A percentile compares a stretch with the other conserved stretches of the same genome.
phyloP scores from a whole-genome alignment of 73 alveolate genomes.

The Paramecium pentaurelia region DNA sequence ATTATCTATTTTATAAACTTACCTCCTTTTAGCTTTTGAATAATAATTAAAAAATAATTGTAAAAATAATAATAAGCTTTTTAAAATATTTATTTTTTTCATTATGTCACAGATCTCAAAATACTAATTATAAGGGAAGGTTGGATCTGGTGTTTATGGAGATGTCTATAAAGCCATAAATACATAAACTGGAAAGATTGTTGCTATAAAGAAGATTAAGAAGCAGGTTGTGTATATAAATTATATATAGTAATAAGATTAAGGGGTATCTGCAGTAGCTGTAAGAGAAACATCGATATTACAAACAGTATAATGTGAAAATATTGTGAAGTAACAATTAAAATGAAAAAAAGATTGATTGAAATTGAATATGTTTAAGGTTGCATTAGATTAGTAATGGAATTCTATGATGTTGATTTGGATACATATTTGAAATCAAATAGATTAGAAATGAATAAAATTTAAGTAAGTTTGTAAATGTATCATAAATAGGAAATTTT shows the following conservation, averaged over 20 bases:
- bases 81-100: background rate
- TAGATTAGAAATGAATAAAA: background rate
- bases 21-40: background rate
- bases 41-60: background rate
- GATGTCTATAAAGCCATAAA: conserved; percentile 92
- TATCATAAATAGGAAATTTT: background rate
- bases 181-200: conserved; percentile 83
- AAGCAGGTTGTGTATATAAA: conserved; percentile 34
- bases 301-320: background rate
- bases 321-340: background rate
- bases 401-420: conserved; percentile 30
- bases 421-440: background rate
- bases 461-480: background rate
- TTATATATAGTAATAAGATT: background rate
- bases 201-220: conserved; percentile 90
- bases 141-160: conserved; percentile 96
- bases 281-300: conserved; percentile 3
- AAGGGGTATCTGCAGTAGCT: conserved; percentile 30
- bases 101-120: background rate
- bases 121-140: conserved; percentile 48
- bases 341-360: background rate
- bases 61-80: background rate
- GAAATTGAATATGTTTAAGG: conserved; percentile 20
- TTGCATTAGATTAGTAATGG: conserved; percentile 24
- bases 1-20: background rate